Evolutionary conservation across 768 basidiomycete species (phyloP).

Genomic region (Suillus cothurnatus): DNA sequence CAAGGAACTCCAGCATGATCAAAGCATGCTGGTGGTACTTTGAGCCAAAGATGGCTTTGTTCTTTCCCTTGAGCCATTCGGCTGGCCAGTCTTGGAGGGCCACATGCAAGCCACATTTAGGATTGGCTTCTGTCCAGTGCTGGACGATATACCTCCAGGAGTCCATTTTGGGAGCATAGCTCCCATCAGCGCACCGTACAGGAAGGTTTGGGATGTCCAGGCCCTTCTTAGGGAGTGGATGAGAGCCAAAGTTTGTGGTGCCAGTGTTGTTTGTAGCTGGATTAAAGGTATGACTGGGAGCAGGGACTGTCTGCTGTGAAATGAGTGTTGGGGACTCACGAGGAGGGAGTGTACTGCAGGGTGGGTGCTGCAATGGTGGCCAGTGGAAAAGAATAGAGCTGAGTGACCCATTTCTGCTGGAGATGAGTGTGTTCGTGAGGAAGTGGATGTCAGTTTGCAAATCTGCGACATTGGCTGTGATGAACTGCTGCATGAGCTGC

Average conservation of each 20-base stretch:
- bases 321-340: not conserved
- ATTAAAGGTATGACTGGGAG: no score
- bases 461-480: not conserved
- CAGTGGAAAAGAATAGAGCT: not conserved
- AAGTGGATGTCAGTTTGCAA: not conserved
- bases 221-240: not conserved
- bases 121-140: constrained; percentile 5
- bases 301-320: not conserved
- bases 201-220: constrained; percentile 7
- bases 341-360: not conserved
- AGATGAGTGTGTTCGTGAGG: not conserved
- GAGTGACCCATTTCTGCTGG: not conserved
- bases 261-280: not conserved
- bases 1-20: constrained; percentile 8
- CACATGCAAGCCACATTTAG: not conserved
- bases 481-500: not conserved
- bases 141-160: constrained; percentile 12
- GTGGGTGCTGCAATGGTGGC: not conserved
- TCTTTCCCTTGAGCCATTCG: constrained; percentile 1
- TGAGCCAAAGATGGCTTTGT: not conserved
- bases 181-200: not conserved
- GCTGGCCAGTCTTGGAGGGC: constrained; percentile 13
- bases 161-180: not conserved
- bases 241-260: not conserved
- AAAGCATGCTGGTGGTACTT: constrained; percentile 10